These are phyloP conservation scores for Geotrichum europaeum DNA, from an alignment of 1,139 yeast species.

Conservation along the genomic window DNA sequence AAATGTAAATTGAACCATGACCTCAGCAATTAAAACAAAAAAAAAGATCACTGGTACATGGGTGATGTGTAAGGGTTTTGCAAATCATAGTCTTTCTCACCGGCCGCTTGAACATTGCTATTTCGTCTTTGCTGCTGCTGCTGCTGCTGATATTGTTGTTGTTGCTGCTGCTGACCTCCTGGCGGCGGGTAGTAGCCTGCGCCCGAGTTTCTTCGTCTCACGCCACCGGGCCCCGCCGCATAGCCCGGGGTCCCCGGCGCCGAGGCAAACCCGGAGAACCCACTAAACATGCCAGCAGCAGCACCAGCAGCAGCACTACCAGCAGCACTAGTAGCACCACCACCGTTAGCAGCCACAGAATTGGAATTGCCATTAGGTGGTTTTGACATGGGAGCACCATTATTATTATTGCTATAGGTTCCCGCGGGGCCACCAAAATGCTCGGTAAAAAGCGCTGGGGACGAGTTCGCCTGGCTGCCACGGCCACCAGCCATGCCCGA, in stretches of 20 bases:
- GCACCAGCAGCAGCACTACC: not conserved
- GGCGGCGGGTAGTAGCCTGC: not conserved
- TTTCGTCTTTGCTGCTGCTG: not conserved
- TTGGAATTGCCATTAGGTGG: not conserved
- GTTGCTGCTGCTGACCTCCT: not conserved
- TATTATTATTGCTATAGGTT: not conserved
- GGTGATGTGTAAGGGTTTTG: not conserved
- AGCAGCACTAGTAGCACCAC: not conserved
- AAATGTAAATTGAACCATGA: not conserved
- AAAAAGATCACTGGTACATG: not conserved
- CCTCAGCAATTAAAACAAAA: not conserved
- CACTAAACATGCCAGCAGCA: not conserved
- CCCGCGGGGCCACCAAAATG: constrained; percentile 1
- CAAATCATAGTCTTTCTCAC: not conserved
- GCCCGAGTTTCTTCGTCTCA: not conserved
- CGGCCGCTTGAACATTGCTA: not conserved
- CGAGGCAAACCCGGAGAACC: not conserved
- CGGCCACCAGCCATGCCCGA: not conserved
- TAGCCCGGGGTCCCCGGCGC: not conserved
- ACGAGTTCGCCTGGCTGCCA: not conserved
- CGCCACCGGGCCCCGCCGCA: not conserved
- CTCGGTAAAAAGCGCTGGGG: constrained; percentile 6
- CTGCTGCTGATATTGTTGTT: not conserved
- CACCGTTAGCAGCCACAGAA: not conserved
- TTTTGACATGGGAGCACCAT: not conserved